A percentile compares a stretch with the other conserved stretches of the same genome.
Conservation (phyloP, 352 stramenopile genomes). For the Pythium vanterpoolii region DNA sequence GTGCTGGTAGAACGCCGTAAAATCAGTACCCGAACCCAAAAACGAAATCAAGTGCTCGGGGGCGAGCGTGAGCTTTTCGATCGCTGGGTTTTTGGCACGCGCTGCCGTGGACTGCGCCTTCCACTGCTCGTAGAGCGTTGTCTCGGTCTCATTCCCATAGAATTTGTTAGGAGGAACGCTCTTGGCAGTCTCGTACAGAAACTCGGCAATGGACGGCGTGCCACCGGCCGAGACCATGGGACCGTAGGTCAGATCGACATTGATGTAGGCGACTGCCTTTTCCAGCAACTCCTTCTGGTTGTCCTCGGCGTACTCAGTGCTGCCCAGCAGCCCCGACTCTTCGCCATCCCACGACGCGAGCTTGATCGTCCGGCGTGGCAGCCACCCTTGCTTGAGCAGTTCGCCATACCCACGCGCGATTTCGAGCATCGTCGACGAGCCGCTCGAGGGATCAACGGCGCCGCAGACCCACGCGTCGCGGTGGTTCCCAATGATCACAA, state of each 20-base stretch:
- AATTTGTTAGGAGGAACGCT: constrained; percentile 54
- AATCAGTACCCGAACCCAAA: constrained; percentile 69
- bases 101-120: constrained; percentile 3
- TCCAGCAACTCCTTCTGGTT: constrained; percentile 44
- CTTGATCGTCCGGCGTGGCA: constrained; percentile 45
- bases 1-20: constrained; percentile 84
- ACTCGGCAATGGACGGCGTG: constrained; percentile 55
- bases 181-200: constrained; percentile 37
- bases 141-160: constrained; percentile 20
- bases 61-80: constrained; percentile 32
- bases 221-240: constrained; percentile 41
- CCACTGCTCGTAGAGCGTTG: constrained; percentile 46
- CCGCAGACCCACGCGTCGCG: constrained; percentile 90
- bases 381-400: constrained; percentile 64
- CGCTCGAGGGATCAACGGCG: constrained; percentile 81
- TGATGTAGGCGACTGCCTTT: constrained; percentile 78
- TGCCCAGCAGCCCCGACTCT: constrained; percentile 81
- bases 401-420: constrained; percentile 71
- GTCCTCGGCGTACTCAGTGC: constrained; percentile 79
- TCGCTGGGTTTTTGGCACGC: constrained; percentile 3
- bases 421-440: constrained; percentile 77
- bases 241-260: constrained; percentile 76
- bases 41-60: constrained; percentile 54
- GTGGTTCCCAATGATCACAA: constrained; percentile 88
- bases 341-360: constrained; percentile 71